A percentile compares a stretch with the other conserved stretches of the same genome.
Evolutionary conservation across 192 early-diverging fungal genomes (phyloP).

Genomic region (Umbelopsis sp.): DNA sequence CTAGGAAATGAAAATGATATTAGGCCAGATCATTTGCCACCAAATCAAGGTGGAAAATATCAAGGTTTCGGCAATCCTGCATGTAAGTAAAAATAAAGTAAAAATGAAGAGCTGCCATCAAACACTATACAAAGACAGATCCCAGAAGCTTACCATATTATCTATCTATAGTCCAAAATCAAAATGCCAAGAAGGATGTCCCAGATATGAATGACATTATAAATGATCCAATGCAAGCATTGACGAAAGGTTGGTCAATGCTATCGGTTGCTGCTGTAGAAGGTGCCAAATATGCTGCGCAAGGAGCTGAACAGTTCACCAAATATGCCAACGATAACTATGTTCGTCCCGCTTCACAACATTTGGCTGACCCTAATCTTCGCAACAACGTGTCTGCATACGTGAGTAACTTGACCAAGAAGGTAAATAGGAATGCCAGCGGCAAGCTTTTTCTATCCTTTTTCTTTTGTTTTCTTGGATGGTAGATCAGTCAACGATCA

Average conservation of each 20-base stretch:
- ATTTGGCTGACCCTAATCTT: slow-evolving; percentile 64
- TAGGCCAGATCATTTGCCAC: slow-evolving; percentile 61
- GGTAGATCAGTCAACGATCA: no score
- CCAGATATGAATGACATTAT: slow-evolving; percentile 55
- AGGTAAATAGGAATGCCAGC: slow-evolving; percentile 33
- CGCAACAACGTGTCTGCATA: slow-evolving; percentile 59
- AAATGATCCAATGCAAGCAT: slow-evolving; percentile 61
- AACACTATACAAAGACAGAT: neutral
- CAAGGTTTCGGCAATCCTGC: slow-evolving; percentile 65
- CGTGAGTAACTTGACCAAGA: slow-evolving; percentile 55
- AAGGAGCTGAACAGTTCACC: slow-evolving; percentile 49
- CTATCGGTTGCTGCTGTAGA: slow-evolving; percentile 46
- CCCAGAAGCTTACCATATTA: no score
- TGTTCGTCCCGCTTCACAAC: slow-evolving; percentile 61
- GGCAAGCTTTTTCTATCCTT: neutral
- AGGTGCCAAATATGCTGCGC: slow-evolving; percentile 52
- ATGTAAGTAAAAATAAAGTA: slow-evolving; percentile 2
- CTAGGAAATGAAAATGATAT: slow-evolving; percentile 57
- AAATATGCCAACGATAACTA: slow-evolving; percentile 59
- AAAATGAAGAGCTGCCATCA: no score
- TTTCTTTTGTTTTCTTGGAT: neutral
- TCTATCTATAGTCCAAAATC: neutral
- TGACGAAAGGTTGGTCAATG: slow-evolving; percentile 66
- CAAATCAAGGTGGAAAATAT: slow-evolving; percentile 75
- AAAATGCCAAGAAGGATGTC: slow-evolving; percentile 18